Base-by-base conservation (phyloP, 495 filamentous ascomycete species). In the Penicillium verhagenii region DNA sequence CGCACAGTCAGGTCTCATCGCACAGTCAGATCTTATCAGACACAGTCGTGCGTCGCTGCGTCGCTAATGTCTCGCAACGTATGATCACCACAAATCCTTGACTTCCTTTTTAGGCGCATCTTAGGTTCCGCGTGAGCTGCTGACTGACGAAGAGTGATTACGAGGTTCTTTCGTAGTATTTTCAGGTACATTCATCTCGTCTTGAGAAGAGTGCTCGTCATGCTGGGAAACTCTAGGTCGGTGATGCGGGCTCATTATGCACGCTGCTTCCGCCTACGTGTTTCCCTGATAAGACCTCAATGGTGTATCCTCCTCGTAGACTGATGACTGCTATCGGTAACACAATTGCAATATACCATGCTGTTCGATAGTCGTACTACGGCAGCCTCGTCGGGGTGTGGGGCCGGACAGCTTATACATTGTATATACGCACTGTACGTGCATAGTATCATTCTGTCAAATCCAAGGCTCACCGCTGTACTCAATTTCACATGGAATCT, bases 101-200 rank as follows among this genome's bases (percentile, higher is more conserved):
- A 25, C 40, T 44, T 44, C 40, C 40, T 44, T 1, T 1, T 44
- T 25, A 25, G 19, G 39, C 39, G 35, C 35, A 38, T 38, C 35
- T 38, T 38, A 43, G 23, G 39, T 24, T n/a, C 39, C 39, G 19
- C 39, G 39, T 43, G 35, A 43, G 39, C 39, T 43, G 39, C 39
- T 43, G 39, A 23, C 39, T 43, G 21, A 44, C 21, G 26, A n/a
- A 44, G 11, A 25, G 40, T 14, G 40, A 44, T 13, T 44, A 2
- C 10, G 4, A 44, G 40, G 40, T n/a, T 44, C 40, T 44, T 44
- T 25, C 10, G 40, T 44, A 44, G 21, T 44, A 4, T n/a, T 44
- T 44, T 6, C 21, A 25, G 7, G 21, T 44, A 9, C 40, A n/a
- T 14, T 24, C 0, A 13, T 13, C 7, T 16, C 3, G 37, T 18